Base-by-base conservation (phyloP, 805 yeast genomes). In the Pichia exigua region DNA sequence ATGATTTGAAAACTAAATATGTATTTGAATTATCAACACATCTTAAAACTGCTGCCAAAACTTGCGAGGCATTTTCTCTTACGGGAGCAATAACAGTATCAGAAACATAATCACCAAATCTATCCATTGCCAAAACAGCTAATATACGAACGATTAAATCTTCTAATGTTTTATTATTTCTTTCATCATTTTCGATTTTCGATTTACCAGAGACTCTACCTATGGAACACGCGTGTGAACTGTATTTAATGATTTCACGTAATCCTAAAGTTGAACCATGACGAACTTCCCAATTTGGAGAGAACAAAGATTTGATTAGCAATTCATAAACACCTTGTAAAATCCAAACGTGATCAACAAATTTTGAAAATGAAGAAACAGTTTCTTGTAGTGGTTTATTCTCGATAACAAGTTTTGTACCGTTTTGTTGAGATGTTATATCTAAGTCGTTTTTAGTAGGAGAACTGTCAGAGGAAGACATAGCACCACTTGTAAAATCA, bases 41-140 rank as follows among this genome's bases (percentile, higher is more conserved):
- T n/a, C 85, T 71, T 44, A 94, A 70, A 41, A 92, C 69, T 1
- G 97, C 96, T 17, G 96, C 98, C 46, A 94, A 69, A 0, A 97
- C 82, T 68, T 94, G 99, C 0, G 97, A 97, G 28, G 92, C 89
- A 38, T 96, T 89, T 68, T 95, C 99, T 63, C 99, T 74, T 5
- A 94, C 98, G 1, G 99, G 99, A 0, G 98, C 98, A 40, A 94
- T 95, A 15, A 94, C 99, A 8, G 96, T 95, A 64, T 94, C 99
- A 43, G 95, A 85, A 32, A 94, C 96, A 66, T 87, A 94, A 71
- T 94, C 99, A 45, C 97, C 98, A 69, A 94, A 94, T 59, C 98
- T 72, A 69, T 94, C 99, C 49, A 94, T 72, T 3, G 97, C 92
- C 67, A 94, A 88, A 13, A 94, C 73, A 7, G 95, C 85, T 61